Conservation (phyloP, 257 asterid species). For the Solanum bulbocastanum region DNA sequence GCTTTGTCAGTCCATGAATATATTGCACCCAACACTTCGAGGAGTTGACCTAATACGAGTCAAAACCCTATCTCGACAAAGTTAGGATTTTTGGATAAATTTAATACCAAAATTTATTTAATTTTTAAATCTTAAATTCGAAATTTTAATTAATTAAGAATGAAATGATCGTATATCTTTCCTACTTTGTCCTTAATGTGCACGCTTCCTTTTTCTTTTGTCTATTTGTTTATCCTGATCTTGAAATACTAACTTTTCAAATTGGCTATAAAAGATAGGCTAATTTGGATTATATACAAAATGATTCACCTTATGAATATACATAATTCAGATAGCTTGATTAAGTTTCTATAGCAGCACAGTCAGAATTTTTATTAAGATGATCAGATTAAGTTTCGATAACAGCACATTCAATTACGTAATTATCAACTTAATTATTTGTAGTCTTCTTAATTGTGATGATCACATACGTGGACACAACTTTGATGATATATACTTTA, state of each 20-base stretch:
- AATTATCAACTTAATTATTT: not conserved
- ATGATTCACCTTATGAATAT: too few relatives aligned
- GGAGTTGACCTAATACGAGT: too few relatives aligned
- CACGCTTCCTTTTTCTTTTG: not conserved
- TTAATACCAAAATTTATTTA: not conserved
- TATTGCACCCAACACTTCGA: not conserved
- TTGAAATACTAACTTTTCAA: not conserved
- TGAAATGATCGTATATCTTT: not conserved
- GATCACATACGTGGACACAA: not conserved
- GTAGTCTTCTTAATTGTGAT: not conserved
- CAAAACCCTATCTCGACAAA: accelerated
- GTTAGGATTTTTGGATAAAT: not conserved
- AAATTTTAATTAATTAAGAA: not conserved
- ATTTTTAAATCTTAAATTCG: not conserved
- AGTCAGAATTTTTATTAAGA: too few relatives aligned
- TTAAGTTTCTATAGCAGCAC: accelerated
- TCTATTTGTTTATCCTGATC: not conserved
- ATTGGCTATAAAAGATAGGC: not conserved
- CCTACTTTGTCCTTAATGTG: not conserved
- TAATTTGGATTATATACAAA: not conserved
- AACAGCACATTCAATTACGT: not conserved
- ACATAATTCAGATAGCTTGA: too few relatives aligned
- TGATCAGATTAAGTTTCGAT: not conserved
- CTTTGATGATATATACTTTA: not conserved
- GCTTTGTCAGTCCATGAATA: not conserved